Evolutionary conservation across 805 yeast species (phyloP).

Genomic region (Metschnikowia reukaufii): DNA sequence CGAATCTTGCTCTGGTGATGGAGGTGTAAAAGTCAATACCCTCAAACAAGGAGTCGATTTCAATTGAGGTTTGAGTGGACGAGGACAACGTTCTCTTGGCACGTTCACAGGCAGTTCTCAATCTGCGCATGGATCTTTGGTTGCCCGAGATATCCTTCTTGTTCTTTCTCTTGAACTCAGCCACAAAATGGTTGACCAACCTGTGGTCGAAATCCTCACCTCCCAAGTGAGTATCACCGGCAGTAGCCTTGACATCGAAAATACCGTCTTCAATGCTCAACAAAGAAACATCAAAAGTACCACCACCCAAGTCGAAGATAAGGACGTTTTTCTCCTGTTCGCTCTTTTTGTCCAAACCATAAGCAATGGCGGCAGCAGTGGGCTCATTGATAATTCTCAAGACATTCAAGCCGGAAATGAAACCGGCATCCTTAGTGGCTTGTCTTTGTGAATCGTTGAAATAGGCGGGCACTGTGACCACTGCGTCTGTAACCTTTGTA

Average conservation of each 20-base stretch:
- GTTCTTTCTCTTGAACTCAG: background rate
- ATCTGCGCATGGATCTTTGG: background rate
- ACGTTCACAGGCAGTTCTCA: background rate
- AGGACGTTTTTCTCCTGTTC: background rate
- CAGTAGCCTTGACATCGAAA: background rate
- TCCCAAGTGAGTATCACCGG: background rate
- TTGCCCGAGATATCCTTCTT: background rate
- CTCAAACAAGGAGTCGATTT: background rate
- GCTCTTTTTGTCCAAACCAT: background rate
- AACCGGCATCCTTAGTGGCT: background rate
- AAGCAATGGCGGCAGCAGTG: background rate
- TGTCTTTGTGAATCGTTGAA: background rate
- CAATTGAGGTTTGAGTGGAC: background rate
- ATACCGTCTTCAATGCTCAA: background rate
- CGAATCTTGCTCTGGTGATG: background rate
- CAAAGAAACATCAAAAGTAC: background rate
- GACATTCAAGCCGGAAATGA: background rate
- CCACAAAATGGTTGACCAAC: background rate
- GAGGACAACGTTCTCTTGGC: background rate
- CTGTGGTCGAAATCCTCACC: background rate
- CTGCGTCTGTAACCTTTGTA: background rate
- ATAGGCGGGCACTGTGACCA: background rate
- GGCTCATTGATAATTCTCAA: background rate
- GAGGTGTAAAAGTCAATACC: background rate
- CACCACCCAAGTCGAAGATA: background rate